Base-by-base conservation (phyloP, 768 basidiomycete species). In the Plicaturopsis crispa region DNA sequence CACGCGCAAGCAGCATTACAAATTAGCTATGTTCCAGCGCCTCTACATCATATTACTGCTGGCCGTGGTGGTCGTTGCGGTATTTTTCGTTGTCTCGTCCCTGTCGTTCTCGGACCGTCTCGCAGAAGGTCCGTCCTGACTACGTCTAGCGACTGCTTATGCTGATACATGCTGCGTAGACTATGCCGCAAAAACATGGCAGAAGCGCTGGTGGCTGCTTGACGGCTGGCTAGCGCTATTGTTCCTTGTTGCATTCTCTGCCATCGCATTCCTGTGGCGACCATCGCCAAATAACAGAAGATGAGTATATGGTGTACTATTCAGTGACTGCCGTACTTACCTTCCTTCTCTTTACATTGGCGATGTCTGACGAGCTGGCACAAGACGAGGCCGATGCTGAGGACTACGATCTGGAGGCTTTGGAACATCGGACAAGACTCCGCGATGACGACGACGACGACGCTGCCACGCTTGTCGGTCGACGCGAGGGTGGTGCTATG, bases 361-460 rank as follows among this genome's bases (percentile, higher is more conserved):
- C 90, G 24, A 92, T 97, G 84, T 93, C 89, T 18, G 93, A 97
- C 47, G 96, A 99, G 64, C 62, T 98, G 37, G 90, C 96, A 18
- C 91, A 93, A 62, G 84, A 92, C 51, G 90, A 93, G 53, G 82
- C 84, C 50, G 92, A 93, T 47, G 93, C 89, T 0, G 88, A 96
- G 54, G 84, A 92, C 53, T 93, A 90, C 50, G 90, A 92, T 51
- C 67, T 89, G 19, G 90, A 91, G 49, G 67, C 83, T 11, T 65
- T 92, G 38, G 74, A 80, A 48, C 62, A 52, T 36, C 78, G 80
- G 23, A 67, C 68, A 2, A 57, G 64, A 22, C 57, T 60, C 11
- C 65, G 69, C 21, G 72, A 73, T 20, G 79, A 82, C 3, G 73
- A 78, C 35, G 77, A 80, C 36, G 82, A 80, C 43, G 81, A 84